Conservation (phyloP, 2,329 filamentous ascomycete species). For the Aspergillaceae sp. region DNA sequence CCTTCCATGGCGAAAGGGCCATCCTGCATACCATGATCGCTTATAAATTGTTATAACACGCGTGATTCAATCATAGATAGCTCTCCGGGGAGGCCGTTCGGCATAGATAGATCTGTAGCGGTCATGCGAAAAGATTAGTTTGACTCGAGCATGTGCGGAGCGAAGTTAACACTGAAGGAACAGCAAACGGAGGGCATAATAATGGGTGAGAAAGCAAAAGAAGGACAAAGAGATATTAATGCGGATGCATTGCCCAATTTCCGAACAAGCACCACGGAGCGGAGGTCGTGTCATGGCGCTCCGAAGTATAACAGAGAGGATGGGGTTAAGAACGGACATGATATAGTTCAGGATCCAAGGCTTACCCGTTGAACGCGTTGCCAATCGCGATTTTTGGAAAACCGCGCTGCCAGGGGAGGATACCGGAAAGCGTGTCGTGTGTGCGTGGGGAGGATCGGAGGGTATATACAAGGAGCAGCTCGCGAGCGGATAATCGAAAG, state of each 20-base stretch:
- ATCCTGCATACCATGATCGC: slow-evolving; percentile 25
- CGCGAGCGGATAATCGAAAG: slow-evolving; percentile 4
- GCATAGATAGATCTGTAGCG: slow-evolving; percentile 5
- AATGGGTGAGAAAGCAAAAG: slow-evolving; percentile 5
- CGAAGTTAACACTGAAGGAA: background rate
- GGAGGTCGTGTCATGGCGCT: background rate
- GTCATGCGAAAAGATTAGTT: background rate
- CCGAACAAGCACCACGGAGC: background rate
- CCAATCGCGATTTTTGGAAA: slow-evolving; percentile 10
- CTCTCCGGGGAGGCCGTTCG: background rate
- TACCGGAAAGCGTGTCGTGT: too few relatives aligned
- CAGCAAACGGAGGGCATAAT: background rate
- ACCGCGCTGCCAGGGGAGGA: slow-evolving; percentile 3
- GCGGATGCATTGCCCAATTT: background rate
- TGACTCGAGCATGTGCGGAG: background rate
- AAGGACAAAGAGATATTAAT: background rate
- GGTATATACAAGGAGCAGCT: background rate
- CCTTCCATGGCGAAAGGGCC: background rate
- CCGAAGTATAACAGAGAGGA: background rate
- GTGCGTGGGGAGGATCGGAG: background rate
- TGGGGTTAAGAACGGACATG: too few relatives aligned
- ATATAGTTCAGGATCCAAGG: background rate
- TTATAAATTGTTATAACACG: slow-evolving; percentile 9
- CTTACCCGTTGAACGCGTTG: slow-evolving; percentile 17
- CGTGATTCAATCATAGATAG: slow-evolving; percentile 18